Base-by-base conservation (phyloP, 2,329 filamentous ascomycete species). In the Aspergillus tubingensis region DNA sequence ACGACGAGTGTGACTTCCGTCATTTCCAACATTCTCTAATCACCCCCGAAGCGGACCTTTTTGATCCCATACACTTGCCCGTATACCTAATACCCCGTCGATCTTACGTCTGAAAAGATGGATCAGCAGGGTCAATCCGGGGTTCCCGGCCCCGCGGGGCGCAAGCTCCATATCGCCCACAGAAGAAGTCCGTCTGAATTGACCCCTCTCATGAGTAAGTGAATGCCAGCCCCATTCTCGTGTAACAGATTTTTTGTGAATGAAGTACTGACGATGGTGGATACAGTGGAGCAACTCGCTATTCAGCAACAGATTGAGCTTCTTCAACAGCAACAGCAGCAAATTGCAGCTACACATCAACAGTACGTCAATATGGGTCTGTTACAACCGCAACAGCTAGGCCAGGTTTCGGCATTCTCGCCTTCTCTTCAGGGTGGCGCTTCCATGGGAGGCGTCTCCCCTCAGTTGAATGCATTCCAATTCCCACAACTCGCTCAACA, bases 331-430 rank as follows among this genome's bases (percentile, higher is more conserved):
- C 95, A 98, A 78, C 95, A 98, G 77, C 93, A 98, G 79, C 93
- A 97, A 77, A 96, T 98, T 74, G 91, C 96, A 80, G 92, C 92
- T 70, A 95, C 92, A 66, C 92, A 97, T 74, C 93, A 97, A 80
- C 94, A 98, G 80, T 97, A 96, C 82, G 90, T 96, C 72, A 96
- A 95, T 78, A 93, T 97, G 91, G 92, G 92, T 77, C 92, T 98
- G 85, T 88, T 98, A 71, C 89, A 90, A 68, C 89, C 91, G 56
- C 90, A 91, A 72, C 94, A 97, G 80, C 83, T 97, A 61, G 87
- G 86, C 68, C 86, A 87, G 63, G 88, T 87, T 67, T 85, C 84
- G 70, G 83, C 83, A 63, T 95, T 91, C 82, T 90, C 89, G 80
- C 89, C 88, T 72, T 67, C 69, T 17, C 82, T 93, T 77, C 92